These are phyloP conservation scores for Casuarina equisetifolia DNA, from an alignment of 306 rosid species.

Conservation along the genomic window DNA sequence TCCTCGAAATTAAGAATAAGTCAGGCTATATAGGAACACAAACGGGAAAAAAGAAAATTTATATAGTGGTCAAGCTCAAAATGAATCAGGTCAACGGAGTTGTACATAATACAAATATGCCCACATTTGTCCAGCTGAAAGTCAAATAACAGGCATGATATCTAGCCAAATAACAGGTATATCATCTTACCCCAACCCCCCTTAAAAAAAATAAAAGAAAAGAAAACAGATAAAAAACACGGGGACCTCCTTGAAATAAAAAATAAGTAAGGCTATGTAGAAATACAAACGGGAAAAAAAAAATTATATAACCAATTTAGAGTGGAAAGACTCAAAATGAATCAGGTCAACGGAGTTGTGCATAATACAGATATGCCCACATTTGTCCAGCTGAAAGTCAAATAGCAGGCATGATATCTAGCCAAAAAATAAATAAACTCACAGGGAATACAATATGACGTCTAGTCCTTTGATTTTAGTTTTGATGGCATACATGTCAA, in stretches of 20 bases:
- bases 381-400: conserved; percentile 14
- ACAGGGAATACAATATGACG: background rate
- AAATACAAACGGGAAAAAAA: too few relatives aligned
- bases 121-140: too few relatives aligned
- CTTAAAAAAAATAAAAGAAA: too few relatives aligned
- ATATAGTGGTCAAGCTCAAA: conserved; percentile 5
- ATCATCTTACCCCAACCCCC: too few relatives aligned
- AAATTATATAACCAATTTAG: background rate
- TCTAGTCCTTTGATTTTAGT: background rate
- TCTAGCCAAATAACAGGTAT: background rate
- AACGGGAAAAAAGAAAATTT: background rate
- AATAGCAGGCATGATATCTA: conserved; percentile 1
- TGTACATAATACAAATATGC: too few relatives aligned
- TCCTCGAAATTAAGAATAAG: too few relatives aligned
- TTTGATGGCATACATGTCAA: conserved; percentile 16
- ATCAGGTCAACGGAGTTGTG: conserved; percentile 24
- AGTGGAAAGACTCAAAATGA: conserved; percentile 7
- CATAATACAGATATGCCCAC: conserved; percentile 9
- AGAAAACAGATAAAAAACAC: too few relatives aligned
- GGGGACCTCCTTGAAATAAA: too few relatives aligned
- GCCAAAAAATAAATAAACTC: background rate
- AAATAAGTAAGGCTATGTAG: too few relatives aligned
- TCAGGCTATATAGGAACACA: too few relatives aligned
- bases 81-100: too few relatives aligned
- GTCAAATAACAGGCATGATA: background rate